These are phyloP conservation scores for Schwanniomyces vanrijiae DNA, from an alignment of 805 yeast species.

Conservation along the genomic window DNA sequence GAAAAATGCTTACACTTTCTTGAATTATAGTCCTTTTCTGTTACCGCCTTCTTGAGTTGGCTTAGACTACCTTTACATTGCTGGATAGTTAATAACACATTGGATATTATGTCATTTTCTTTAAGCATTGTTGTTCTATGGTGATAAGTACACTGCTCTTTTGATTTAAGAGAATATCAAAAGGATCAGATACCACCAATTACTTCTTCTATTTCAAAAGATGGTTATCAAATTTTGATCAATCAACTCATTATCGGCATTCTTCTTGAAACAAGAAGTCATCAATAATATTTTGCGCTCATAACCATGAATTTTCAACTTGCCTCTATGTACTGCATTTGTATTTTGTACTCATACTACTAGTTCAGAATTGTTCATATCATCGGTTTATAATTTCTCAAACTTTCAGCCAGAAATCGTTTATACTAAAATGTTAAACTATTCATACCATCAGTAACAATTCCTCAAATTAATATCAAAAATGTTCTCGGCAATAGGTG, in stretches of 20 bases:
- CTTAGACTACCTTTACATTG: constrained; percentile 31
- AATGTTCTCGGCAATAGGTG: too few species aligned
- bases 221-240: neutral
- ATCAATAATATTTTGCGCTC: neutral
- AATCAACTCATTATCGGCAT: neutral
- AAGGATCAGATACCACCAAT: too few species aligned
- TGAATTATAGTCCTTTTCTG: constrained; percentile 28
- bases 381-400: too few species aligned
- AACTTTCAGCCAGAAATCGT: too few species aligned
- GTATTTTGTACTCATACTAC: too few species aligned
- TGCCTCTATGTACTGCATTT: too few species aligned
- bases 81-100: constrained; percentile 35
- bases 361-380: too few species aligned
- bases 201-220: neutral
- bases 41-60: constrained; percentile 24
- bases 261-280: neutral
- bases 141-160: neutral
- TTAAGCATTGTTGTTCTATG: constrained; percentile 14
- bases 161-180: too few species aligned
- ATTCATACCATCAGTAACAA: too few species aligned
- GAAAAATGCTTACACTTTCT: constrained; percentile 19
- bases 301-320: neutral
- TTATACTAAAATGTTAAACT: too few species aligned
- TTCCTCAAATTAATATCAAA: too few species aligned
- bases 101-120: constrained; percentile 37